Base-by-base conservation (phyloP, 768 basidiomycete genomes). In the Boletus pseudo-olivaceus region DNA sequence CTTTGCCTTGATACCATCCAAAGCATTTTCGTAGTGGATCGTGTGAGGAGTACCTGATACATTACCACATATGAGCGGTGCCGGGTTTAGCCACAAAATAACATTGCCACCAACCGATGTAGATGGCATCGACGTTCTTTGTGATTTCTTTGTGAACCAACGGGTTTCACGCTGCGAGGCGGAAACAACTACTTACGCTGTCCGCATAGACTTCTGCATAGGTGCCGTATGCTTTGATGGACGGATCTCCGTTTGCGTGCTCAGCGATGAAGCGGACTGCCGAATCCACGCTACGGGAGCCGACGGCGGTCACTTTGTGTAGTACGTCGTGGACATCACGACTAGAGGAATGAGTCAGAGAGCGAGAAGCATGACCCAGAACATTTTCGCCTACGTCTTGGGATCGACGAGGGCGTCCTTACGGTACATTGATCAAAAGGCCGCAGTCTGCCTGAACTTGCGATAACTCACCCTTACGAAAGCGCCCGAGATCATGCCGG, bases 31-130 rank as follows among this genome's bases (percentile, higher is more conserved):
- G 67, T 92, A 90, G 74, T 96, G 93, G 55, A 80, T 76, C 1
- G 89, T 88, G 67, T 96, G 90, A 4, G 93, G 93, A 3, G 92
- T 92, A 8, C 88, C 90, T 85, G 58, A 47, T 41, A 14, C n/a
- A 40, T 47, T 20, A 29, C 9, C 4, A 7, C 9, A 4, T 39
- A 33, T 69, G 49, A 55, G 52, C 3, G 10, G 6, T 17, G 30
- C n/a, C 34, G 32, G 4, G 15, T 10, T n/a, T 4, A 33, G 6
- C 37, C 15, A 20, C 23, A 14, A 15, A 39, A 37, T n/a, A 27
- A 44, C 29, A 44, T 17, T 14, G 7, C 20, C 30, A 65, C 67
- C 27, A 15, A 83, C 84, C 89, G 49, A 92, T 83, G 71, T 93
- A 93, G 51, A 93, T 73, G 1, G 76, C 88, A 60, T 91, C 83